Percentiles rank a stretch among this genome's conserved stretches.
These are phyloP conservation scores for Panaeolus papilionaceus DNA, from an alignment of 768 basidiomycete species.

Conservation along the genomic window DNA sequence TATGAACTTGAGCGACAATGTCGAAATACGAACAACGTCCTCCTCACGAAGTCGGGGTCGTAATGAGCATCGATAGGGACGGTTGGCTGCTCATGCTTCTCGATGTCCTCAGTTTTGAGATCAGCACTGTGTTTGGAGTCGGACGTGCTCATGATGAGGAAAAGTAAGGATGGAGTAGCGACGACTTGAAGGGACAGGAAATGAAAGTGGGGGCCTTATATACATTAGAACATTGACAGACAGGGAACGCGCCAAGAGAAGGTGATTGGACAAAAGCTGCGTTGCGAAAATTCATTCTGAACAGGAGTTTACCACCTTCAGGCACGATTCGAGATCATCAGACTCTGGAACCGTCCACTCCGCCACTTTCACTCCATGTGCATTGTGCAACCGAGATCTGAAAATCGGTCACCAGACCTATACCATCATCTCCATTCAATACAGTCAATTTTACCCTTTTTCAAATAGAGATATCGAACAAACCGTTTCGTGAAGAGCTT, in stretches of 20 bases:
- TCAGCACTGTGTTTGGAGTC: conserved; percentile 32
- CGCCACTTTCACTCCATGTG: conserved; percentile 11
- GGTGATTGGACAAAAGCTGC: background rate
- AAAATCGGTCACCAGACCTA: conserved; percentile 4
- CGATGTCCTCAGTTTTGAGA: conserved; percentile 28
- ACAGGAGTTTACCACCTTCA: conserved; percentile 1
- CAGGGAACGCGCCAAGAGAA: conserved; percentile 11
- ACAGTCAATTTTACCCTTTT: background rate
- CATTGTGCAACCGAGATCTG: conserved; percentile 8
- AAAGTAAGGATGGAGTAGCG: background rate
- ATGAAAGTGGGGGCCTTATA: conserved; percentile 6
- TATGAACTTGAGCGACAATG: background rate
- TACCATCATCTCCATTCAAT: conserved; percentile 7
- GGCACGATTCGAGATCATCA: conserved; percentile 13
- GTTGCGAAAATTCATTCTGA: background rate
- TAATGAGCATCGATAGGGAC: conserved; percentile 26
- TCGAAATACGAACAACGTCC: conserved; percentile 27
- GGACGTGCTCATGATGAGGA: conserved; percentile 25
- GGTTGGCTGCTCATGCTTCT: conserved; percentile 22
- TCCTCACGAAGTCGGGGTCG: conserved; percentile 29
- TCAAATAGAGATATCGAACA: background rate
- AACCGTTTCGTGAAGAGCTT: background rate
- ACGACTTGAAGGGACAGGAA: conserved; percentile 3
- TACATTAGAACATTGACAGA: background rate
- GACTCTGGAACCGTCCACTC: conserved; percentile 12